These are phyloP conservation scores for Nitzschia sp. DNA, from an alignment of 108 stramenopile genomes.

Conservation along the genomic window DNA sequence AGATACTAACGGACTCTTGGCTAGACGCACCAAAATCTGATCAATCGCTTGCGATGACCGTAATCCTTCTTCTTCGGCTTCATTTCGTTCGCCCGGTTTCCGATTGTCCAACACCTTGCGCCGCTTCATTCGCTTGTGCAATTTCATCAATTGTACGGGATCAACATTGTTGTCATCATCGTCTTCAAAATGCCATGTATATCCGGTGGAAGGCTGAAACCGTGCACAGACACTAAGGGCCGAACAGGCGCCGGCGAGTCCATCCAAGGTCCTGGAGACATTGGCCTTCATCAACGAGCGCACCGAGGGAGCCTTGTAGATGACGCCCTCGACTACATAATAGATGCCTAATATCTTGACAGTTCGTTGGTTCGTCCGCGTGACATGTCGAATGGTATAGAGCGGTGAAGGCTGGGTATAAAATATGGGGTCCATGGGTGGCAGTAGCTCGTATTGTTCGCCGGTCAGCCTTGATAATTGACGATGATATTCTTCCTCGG, in stretches of 20 bases:
- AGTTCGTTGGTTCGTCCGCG: conserved; percentile 56
- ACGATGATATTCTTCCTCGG: conserved; percentile 79
- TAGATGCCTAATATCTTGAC: conserved; percentile 79
- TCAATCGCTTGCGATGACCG: conserved; percentile 82
- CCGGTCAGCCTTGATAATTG: conserved; percentile 60
- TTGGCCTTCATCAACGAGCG: conserved; percentile 83
- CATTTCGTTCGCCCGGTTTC: conserved; percentile 70
- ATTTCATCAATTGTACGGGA: conserved; percentile 51
- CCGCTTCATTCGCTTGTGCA: conserved; percentile 60
- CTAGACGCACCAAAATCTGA: conserved; percentile 76
- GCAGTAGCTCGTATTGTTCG: conserved; percentile 85
- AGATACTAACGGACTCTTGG: conserved; percentile 47
- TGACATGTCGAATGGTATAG: conserved; percentile 81
- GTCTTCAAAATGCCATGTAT: conserved; percentile 76
- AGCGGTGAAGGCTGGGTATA: conserved; percentile 69
- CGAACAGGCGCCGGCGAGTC: conserved; percentile 71
- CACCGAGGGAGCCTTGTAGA: conserved; percentile 80
- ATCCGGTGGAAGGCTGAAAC: conserved; percentile 80
- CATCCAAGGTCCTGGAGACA: conserved; percentile 67
- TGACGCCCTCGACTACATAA: conserved; percentile 86
- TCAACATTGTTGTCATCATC: conserved; percentile 54
- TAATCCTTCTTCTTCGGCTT: conserved; percentile 86
- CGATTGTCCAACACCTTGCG: conserved; percentile 74
- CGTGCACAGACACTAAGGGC: conserved; percentile 71
- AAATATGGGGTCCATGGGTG: conserved; percentile 51